Evolutionary conservation across 2,329 filamentous ascomycete species (phyloP).

Genomic region (Aspergillus sclerotialis): DNA sequence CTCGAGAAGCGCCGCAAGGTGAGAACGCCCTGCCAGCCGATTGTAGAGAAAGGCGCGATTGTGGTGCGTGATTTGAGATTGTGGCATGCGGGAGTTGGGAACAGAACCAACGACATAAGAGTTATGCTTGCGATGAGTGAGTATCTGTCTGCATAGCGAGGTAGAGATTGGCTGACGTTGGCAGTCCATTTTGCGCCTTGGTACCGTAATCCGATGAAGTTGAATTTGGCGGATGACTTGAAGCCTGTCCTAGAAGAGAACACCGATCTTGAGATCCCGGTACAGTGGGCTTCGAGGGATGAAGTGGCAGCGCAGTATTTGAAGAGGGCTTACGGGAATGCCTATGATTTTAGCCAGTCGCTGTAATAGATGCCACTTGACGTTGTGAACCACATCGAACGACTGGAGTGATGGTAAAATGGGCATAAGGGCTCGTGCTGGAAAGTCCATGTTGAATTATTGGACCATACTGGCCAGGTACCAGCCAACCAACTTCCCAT

Average conservation of each 20-base stretch:
- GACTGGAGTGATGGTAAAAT: too few species aligned
- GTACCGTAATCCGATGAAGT: slow-evolving; percentile 53
- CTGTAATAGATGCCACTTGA: too few species aligned
- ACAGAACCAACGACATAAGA: slow-evolving; percentile 43
- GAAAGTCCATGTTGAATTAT: too few species aligned
- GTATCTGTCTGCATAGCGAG: background rate
- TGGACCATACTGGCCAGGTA: too few species aligned
- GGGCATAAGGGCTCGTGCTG: too few species aligned
- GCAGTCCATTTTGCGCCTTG: slow-evolving; percentile 50
- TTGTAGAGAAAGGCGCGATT: slow-evolving; percentile 49
- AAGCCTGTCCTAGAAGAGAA: slow-evolving; percentile 38
- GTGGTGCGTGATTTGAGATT: slow-evolving; percentile 54
- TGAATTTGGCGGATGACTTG: slow-evolving; percentile 49
- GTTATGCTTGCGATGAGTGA: slow-evolving; percentile 53
- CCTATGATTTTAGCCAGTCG: slow-evolving; percentile 57
- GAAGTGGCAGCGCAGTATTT: slow-evolving; percentile 44
- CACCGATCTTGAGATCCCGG: slow-evolving; percentile 44
- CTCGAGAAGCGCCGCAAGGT: slow-evolving; percentile 32
- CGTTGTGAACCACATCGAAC: too few species aligned
- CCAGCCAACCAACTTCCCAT: too few species aligned
- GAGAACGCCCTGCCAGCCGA: slow-evolving; percentile 44
- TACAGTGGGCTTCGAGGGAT: slow-evolving; percentile 41
- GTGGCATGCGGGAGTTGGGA: slow-evolving; percentile 61
- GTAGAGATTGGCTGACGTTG: slow-evolving; percentile 1
- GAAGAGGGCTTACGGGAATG: slow-evolving; percentile 53